Base-by-base conservation (phyloP, 768 basidiomycete genomes). In the Boletus sp. region DNA sequence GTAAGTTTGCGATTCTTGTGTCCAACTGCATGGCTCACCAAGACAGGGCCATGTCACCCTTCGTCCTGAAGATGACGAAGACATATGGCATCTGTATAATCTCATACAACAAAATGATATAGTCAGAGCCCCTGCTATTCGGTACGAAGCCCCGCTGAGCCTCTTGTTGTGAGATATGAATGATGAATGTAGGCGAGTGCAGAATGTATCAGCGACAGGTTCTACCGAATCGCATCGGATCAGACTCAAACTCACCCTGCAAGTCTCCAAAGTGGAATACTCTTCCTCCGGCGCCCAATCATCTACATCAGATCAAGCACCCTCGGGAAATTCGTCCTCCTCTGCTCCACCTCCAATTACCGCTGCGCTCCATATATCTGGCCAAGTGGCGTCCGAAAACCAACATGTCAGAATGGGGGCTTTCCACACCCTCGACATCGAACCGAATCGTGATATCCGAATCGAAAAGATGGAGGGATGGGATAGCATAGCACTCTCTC, bases 81-180 rank as follows among this genome's bases (percentile, higher is more conserved):
- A 99, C 72, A 97, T 99, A 90, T 99, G 96, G 95, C 97, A 99
- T 80, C 79, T 98, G 30, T 99, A 98, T 74, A 98, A 99, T 76
- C 79, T 99, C 54, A 97, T 99, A 53, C 84, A 91, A 62, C 80
- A 89, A 77, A 92, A 90, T 17, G 95, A 98, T 67, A 76, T 84
- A 55, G 86, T 98, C 44, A 82, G 93, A 60, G 92, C 94, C 12
- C 80, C 89, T 49, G 92, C 94, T 10, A 80, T 98, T 57, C 84
- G 94, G 84, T 89, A 63, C 63, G 81, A 59, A 45, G 7, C 57
- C 45, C 35, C 36, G 9, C 35, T 17, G 11, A 42, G 40, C 24
- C 33, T 46, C 15, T n/a, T 17, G 11, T 49, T 52, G 10, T 40
- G 51, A 52, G 28, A 50, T 48, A 52, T 47, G 57, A 56, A 59